Evolutionary conservation across 768 basidiomycete species (phyloP).

Genomic region (Mycena crocata): DNA sequence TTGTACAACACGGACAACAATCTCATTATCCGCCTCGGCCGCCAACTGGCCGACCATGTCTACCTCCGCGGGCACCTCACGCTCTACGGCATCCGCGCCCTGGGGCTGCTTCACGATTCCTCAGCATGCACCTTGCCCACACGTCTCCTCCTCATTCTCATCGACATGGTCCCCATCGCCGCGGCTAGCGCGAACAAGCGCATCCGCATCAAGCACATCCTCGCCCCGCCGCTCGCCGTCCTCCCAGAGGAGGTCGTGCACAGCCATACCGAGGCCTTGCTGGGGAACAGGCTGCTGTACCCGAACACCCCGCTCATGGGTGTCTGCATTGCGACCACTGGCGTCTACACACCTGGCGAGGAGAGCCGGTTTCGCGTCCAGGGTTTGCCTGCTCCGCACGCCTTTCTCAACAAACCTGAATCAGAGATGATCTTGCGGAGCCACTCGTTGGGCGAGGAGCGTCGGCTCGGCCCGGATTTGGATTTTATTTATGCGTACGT

Average conservation of each 20-base stretch:
- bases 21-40: not conserved
- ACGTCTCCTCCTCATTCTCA: not conserved
- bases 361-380: not conserved
- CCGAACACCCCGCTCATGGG: not conserved
- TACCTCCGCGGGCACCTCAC: not conserved
- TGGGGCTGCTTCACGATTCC: not conserved
- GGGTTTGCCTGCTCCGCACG: not conserved
- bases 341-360: not conserved
- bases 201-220: not conserved
- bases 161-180: constrained; percentile 1
- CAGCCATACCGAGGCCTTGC: not conserved
- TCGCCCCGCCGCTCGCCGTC: not conserved
- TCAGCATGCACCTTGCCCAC: not conserved
- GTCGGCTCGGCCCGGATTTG: not conserved
- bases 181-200: not conserved
- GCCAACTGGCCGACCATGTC: not conserved
- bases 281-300: too few relatives aligned
- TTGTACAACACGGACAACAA: not conserved
- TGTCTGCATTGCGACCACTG: not conserved
- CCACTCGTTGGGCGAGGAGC: not conserved
- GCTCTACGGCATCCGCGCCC: not conserved
- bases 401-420: too few relatives aligned
- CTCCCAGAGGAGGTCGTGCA: not conserved
- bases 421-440: not conserved
- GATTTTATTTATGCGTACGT: not conserved